These are phyloP conservation scores for Aspergillus asperescens DNA, from an alignment of 495 filamentous ascomycete species.

Conservation along the genomic window DNA sequence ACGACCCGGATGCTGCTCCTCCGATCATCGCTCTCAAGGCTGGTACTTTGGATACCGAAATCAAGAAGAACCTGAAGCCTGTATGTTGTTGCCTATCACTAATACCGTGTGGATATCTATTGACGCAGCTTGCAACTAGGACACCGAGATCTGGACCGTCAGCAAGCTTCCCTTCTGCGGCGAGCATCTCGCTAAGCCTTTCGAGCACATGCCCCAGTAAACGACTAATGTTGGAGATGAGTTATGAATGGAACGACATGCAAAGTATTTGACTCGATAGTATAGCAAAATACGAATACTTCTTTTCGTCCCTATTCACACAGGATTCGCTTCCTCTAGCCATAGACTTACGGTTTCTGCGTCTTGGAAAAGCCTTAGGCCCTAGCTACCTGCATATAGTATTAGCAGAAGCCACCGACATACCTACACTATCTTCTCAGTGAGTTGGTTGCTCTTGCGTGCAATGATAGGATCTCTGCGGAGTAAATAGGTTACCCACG, in stretches of 20 bases:
- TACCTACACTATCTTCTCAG: too few species aligned
- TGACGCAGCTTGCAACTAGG: constrained; percentile 32
- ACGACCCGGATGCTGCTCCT: constrained; percentile 62
- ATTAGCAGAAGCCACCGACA: too few species aligned
- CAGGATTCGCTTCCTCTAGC: too few species aligned
- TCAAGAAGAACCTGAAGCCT: constrained; percentile 64
- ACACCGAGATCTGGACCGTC: constrained; percentile 64
- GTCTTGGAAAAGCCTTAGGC: background rate
- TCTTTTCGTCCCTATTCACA: background rate
- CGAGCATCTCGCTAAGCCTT: constrained; percentile 56
- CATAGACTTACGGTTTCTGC: too few species aligned
- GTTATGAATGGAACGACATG: constrained; percentile 14
- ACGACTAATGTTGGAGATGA: background rate
- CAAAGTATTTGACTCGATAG: constrained; percentile 8
- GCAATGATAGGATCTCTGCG: too few species aligned
- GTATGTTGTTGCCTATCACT: constrained; percentile 25
- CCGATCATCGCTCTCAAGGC: constrained; percentile 66
- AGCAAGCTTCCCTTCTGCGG: constrained; percentile 65
- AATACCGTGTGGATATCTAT: background rate
- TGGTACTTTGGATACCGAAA: constrained; percentile 54
- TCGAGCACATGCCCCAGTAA: constrained; percentile 57
- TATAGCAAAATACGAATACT: constrained; percentile 1
- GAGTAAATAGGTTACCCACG: too few species aligned
- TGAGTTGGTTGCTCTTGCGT: too few species aligned
- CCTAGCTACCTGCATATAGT: too few species aligned